phyloP scores from a whole-genome alignment of 2,329 filamentous ascomycete genomes.

The Apiospora hydei region DNA sequence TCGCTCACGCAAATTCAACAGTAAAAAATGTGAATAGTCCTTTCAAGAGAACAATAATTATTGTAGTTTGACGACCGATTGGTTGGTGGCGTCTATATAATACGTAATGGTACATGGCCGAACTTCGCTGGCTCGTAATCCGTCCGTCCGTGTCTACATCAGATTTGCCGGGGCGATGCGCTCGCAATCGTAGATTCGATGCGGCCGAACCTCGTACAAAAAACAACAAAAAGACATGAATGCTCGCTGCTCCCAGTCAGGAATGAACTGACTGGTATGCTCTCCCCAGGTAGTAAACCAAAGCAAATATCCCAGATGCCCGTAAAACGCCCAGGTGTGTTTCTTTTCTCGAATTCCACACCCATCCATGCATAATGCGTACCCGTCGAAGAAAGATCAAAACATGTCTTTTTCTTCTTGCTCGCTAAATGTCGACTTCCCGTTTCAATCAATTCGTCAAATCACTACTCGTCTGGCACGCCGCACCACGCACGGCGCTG shows the following conservation, averaged over 20 bases:
- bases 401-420: background rate
- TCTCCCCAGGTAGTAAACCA: background rate
- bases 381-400: background rate
- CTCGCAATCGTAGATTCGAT: background rate
- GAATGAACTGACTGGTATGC: background rate
- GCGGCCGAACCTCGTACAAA: background rate
- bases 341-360: background rate
- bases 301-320: background rate
- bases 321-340: slow-evolving; percentile 16
- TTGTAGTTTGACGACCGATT: background rate
- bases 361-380: slow-evolving; percentile 15
- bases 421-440: slow-evolving; percentile 8
- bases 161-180: background rate
- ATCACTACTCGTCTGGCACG: background rate
- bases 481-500: slow-evolving; percentile 21
- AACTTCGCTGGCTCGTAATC: background rate
- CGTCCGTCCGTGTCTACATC: background rate
- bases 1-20: background rate
- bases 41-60: background rate
- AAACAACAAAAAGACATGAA: background rate
- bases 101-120: slow-evolving; percentile 3
- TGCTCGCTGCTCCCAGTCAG: background rate
- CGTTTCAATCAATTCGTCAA: background rate
- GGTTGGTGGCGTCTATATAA: background rate
- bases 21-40: background rate